Conservation (phyloP, 2,329 filamentous ascomycete species). For the Colletotrichum musae region DNA sequence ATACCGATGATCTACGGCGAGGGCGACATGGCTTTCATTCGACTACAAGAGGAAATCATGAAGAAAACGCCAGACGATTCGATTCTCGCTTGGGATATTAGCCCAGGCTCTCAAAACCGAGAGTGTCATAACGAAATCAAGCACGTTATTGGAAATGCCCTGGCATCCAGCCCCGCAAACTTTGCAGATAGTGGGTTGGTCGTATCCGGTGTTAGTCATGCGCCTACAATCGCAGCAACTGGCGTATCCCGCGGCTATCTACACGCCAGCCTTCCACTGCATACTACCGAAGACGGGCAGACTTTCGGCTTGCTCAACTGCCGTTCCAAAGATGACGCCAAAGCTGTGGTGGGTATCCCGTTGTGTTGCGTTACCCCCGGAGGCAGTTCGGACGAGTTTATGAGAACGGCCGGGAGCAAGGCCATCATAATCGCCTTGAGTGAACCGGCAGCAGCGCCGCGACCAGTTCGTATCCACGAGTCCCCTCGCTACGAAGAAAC, state of each 20-base stretch:
- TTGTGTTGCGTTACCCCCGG: not conserved
- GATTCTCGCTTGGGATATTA: conserved; percentile 41
- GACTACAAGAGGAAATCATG: conserved; percentile 43
- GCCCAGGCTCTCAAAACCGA: not conserved
- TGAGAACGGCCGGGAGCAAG: not conserved
- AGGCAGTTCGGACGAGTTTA: conserved; percentile 1
- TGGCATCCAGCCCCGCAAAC: not conserved
- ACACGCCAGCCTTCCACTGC: not conserved
- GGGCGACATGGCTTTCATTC: conserved; percentile 36
- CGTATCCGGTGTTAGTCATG: not conserved
- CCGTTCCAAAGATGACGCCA: not conserved
- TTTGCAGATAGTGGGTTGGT: conserved; percentile 5
- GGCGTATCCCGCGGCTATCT: not conserved
- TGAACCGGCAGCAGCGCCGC: not conserved
- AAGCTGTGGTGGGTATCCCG: not conserved
- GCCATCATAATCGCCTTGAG: not conserved
- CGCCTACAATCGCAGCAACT: not conserved
- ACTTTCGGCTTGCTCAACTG: conserved; percentile 11
- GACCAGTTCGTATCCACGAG: not conserved
- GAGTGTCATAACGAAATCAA: not conserved
- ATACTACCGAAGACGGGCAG: not conserved
- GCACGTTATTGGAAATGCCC: not conserved
- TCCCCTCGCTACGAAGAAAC: not conserved
- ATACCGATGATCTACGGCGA: conserved; percentile 44
- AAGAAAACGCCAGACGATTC: conserved; percentile 40